Base-by-base conservation (phyloP, 1,284 basidiomycete species). In the Peniophora sp. region DNA sequence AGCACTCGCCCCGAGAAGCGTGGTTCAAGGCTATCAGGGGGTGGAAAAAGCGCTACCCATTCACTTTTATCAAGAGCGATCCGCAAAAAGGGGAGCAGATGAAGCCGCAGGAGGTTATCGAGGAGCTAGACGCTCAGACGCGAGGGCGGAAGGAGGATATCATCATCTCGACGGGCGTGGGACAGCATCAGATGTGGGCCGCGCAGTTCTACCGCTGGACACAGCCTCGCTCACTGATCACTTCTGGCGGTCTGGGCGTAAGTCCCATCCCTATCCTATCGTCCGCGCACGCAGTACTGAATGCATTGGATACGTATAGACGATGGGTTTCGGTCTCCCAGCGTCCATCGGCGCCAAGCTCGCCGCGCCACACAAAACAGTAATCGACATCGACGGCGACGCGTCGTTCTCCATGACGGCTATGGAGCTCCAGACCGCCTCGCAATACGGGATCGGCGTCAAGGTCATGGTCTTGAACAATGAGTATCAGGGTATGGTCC, bases 111-210 rank as follows among this genome's bases (percentile, higher is more conserved):
- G 93, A 97, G 71, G 92, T 97, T 48, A 84, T 99, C 49, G 88
- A 94, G 70, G 95, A 94, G 68, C 76, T 99, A 17, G 86, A 99
- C 62, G 71, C 65, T 51, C 86, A 92, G 71, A 81, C 79, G 1
- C 73, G 75, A 52, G 75, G 60, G 47, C 57, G 81, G 53, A 97
- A 99, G 75, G 88, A 93, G 50, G 83, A 97, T 41, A 79, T 97
- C 24, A 74, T 99, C 61, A 73, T 99, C 56, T 72, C 92, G 2
- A 98, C 97, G 2, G 96, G 96, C 62, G 97, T 99, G 20, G 97
- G 97, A 3, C 96, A 98, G 69, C 96, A 99, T 72, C 96, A 99
- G 71, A 99, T 99, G 96, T 99, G 94, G 94, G 95, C 96, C 1
- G 92, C 92, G 46, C 97, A 99, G 69, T 79, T 89, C 68, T 98